A percentile compares a stretch with the other conserved stretches of the same genome.
phyloP scores from a whole-genome alignment of 139 green algal genomes.

The Pseudopediastrum boryanum region DNA sequence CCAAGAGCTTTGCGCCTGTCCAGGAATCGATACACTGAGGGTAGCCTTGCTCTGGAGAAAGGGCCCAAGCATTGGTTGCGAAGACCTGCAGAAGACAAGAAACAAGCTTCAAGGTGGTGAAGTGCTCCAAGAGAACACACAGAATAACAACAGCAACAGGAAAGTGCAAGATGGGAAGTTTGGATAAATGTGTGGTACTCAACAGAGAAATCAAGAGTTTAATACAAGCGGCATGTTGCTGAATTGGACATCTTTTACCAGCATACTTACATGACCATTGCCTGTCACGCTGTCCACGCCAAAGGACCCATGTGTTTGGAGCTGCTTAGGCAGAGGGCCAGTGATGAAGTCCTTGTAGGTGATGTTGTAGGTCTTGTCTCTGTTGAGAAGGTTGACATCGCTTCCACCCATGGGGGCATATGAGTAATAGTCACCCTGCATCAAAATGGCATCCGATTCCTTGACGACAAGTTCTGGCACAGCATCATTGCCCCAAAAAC shows the following conservation, averaged over 20 bases:
- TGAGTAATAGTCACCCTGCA: conserved; percentile 35
- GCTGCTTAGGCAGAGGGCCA: neutral
- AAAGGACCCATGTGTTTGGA: conserved; percentile 12
- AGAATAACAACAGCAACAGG: neutral
- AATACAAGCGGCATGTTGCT: too few relatives aligned
- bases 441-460: too few relatives aligned
- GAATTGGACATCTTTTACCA: too few relatives aligned
- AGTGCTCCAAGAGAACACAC: neutral
- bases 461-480: too few relatives aligned
- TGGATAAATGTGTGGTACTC: neutral
- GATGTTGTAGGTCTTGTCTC: neutral
- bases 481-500: neutral
- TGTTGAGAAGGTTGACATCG: conserved; percentile 22
- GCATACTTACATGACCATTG: conserved; percentile 11
- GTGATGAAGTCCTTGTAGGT: conserved; percentile 35
- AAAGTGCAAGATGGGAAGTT: neutral
- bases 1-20: neutral
- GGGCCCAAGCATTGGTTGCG: conserved; percentile 14
- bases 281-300: conserved; percentile 18
- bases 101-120: neutral
- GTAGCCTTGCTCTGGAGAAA: neutral
- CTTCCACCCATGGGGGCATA: neutral
- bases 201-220: too few relatives aligned
- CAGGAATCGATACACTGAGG: conserved; percentile 26
- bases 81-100: neutral